Base-by-base conservation (phyloP, 495 filamentous ascomycete genomes). In the Margaritispora aquatica region DNA sequence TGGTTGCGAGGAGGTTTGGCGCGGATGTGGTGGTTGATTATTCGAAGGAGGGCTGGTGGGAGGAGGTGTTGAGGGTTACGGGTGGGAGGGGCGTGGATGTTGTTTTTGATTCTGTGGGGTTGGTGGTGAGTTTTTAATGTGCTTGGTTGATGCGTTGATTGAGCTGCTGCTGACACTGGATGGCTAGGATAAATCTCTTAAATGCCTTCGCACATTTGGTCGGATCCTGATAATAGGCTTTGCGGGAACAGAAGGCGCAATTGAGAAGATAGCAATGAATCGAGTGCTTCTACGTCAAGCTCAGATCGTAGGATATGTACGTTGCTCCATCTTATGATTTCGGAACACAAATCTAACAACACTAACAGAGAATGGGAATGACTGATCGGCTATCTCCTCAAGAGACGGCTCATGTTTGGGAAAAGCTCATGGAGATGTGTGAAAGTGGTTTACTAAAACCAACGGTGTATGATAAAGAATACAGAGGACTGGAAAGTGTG, bases 21-120 rank as follows among this genome's bases (percentile, higher is more conserved):
- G 88, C 88, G 2, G 84, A 90, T 69, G 83, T 89, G 59, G 73
- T 90, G 52, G 75, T 93, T 60, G 91, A 92, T 75, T 93, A 92
- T 74, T 82, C 63, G 79, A 79, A 20, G 78, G 86, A 72, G 0
- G 82, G 87, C 70, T 92, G 89, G 88, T 86, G 87, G 56, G 81
- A 84, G 66, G 82, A 81, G n/a, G 89, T 87, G 24, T 82, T 81
- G 63, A 77, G 76, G 58, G 68, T 89, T 34, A 77, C 79, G 1
- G 72, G 71, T 19, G 78, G 76, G 5, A 67, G 55, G 1, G 89
- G 89, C 38, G 83, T 91, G 26, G 80, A 90, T 65, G 74, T 88
- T 62, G 72, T 94, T 29, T 65, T 88, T 31, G 87, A 90, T 70
- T 78, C 88, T 38, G 86, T 83, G 21, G 87, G 87, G 0, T 74